phyloP scores from a whole-genome alignment of 331 rosid species.

The Erythrophleum ivorense region DNA sequence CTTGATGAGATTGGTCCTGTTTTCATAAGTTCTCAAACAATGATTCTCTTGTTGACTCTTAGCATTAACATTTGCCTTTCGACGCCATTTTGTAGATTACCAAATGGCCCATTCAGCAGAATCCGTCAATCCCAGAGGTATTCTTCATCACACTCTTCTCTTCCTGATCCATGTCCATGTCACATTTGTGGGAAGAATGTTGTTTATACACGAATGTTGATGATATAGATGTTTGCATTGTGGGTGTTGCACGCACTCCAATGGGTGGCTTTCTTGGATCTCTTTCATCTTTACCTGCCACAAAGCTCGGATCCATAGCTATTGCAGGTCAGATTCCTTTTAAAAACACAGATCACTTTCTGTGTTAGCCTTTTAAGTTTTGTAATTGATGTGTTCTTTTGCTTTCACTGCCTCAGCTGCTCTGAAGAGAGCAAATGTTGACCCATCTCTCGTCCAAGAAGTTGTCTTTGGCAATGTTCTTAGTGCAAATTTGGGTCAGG shows the following conservation, averaged over 20 bases:
- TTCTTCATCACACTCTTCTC: too few species aligned
- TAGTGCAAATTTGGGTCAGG: slow-evolving; percentile 96
- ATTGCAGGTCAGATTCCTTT: slow-evolving; percentile 77
- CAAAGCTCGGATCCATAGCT: slow-evolving; percentile 86
- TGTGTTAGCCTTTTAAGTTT: slow-evolving; percentile 2
- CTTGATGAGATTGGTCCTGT: too few species aligned
- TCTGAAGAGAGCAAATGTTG: slow-evolving; percentile 83
- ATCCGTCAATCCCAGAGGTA: too few species aligned
- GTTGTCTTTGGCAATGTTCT: slow-evolving; percentile 88
- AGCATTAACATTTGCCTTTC: too few species aligned
- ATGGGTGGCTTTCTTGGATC: slow-evolving; percentile 91
- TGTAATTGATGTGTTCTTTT: slow-evolving; percentile 30
- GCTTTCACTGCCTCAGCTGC: too few species aligned
- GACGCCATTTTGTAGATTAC: too few species aligned
- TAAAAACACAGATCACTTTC: not conserved
- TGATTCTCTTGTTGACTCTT: too few species aligned
- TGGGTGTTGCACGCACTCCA: slow-evolving; percentile 95
- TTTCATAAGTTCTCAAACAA: too few species aligned
- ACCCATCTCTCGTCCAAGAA: slow-evolving; percentile 86
- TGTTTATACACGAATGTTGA: too few species aligned
- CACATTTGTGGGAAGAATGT: too few species aligned
- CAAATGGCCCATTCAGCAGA: too few species aligned
- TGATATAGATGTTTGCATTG: slow-evolving; percentile 90
- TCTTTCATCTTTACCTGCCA: slow-evolving; percentile 82
- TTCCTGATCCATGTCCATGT: too few species aligned